These are phyloP conservation scores for Yarrowia sp. DNA, from an alignment of 805 yeast genomes.

Conservation along the genomic window DNA sequence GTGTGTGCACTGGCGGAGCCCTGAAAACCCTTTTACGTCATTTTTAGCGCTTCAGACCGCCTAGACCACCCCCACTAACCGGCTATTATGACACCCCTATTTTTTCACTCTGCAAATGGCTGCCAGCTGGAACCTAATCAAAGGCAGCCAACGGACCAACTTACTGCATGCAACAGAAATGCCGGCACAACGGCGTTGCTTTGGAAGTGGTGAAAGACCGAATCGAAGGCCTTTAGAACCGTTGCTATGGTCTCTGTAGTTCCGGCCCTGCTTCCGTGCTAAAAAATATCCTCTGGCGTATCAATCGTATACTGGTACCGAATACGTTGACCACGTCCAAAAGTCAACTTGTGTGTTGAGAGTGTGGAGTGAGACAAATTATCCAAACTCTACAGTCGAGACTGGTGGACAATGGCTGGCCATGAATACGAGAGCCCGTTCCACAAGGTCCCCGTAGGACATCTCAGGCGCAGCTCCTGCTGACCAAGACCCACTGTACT, in stretches of 20 bases:
- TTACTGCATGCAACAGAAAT: constrained; percentile 34
- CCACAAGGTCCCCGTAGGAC: constrained; percentile 4
- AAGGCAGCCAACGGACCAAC: constrained; percentile 35
- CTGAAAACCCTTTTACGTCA: background rate
- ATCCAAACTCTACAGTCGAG: constrained; percentile 1
- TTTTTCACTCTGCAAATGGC: constrained; percentile 17
- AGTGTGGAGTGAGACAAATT: constrained; percentile 1
- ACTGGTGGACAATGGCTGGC: background rate
- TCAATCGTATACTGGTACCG: too few relatives aligned
- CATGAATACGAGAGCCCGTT: background rate
- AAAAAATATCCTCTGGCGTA: too few relatives aligned
- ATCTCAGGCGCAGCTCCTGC: background rate
- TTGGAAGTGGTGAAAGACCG: background rate
- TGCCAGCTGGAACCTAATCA: constrained; percentile 33
- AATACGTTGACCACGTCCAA: too few relatives aligned
- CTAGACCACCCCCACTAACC: background rate
- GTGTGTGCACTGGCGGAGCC: too few relatives aligned
- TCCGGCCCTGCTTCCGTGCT: background rate
- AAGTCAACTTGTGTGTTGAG: too few relatives aligned
- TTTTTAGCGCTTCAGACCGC: background rate
- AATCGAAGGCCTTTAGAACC: background rate
- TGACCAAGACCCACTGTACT: background rate
- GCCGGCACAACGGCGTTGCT: constrained; percentile 27
- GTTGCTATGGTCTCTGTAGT: too few relatives aligned
- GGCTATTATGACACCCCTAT: constrained; percentile 14